Evolutionary conservation across 192 early-diverging fungal genomes (phyloP).

Genomic region (Entrophospora sp.): DNA sequence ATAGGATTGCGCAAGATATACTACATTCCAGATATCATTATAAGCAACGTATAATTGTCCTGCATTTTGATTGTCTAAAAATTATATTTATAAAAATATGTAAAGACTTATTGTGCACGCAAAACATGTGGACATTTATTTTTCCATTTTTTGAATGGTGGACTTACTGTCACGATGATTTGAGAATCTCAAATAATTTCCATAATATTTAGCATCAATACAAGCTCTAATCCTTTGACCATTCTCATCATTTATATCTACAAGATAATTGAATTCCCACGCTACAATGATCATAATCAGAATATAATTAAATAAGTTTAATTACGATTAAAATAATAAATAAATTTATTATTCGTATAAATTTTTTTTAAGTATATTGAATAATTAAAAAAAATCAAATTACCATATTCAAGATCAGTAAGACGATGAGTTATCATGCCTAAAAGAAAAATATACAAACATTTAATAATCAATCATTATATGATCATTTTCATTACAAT

Average conservation of each 20-base stretch:
- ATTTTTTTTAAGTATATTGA: background rate
- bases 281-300: conserved; percentile 7
- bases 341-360: background rate
- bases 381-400: no score
- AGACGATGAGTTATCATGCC: background rate
- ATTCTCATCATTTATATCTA: background rate
- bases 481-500: no score
- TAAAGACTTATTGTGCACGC: no score
- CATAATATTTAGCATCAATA: conserved; percentile 12
- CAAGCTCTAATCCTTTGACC: background rate
- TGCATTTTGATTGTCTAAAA: conserved; percentile 10
- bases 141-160: no score
- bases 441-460: background rate
- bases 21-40: background rate
- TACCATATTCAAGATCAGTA: conserved; percentile 17
- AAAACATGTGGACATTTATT: no score
- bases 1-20: background rate
- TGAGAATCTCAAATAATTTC: conserved; percentile 18
- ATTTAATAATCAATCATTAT: background rate
- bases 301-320: background rate
- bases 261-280: conserved; percentile 20
- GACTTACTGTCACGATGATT: conserved; percentile 17
- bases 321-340: no score
- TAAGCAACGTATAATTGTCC: conserved; percentile 3
- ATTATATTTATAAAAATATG: background rate